Evolutionary conservation across 192 early-diverging fungal genomes (phyloP), one percentile per base, ranked within the genome.

Genomic region (Coemansia sp.): DNA sequence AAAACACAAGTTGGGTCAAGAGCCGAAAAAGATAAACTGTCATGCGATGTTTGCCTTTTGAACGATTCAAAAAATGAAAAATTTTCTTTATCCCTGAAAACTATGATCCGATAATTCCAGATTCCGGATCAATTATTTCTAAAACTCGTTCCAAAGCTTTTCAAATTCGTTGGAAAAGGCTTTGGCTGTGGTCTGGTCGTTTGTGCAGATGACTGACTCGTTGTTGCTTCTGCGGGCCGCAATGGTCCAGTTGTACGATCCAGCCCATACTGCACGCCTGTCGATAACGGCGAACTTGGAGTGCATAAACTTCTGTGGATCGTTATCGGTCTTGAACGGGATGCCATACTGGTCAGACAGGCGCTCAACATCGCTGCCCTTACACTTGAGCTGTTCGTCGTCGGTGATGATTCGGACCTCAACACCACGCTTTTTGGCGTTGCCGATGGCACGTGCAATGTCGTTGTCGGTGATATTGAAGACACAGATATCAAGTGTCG

Each of bases 381-480:
- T 62, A 70, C 81, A 80, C 25, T 71, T 69, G 58, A 84, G 81
- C 82, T 87, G 83, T 26, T 87, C 86, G 61, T 87, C 87, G 67
- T 92, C 90, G 5, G 87, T 86, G 68, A 92, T 87, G 59, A 92
- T 92, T 46, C 88, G 86, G 58, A 92, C 79, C 12, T 85, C 64
- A 51, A 85, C 75, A 30, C 76, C 79, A 12, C 81, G 73, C 61
- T 79, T 59, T 61, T 84, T 83, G 33, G 88, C 88, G 13, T 74
- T 70, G 67, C 84, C 81, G n/a, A 92, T 77, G 25, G 86, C 87
- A 21, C 85, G 85, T 48, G 89, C 86, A 51, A 90, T 58, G 49
- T 88, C 87, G 58, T 92, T 87, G 66, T 90, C 89, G 2, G 90
- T 89, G 61, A 92, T 85, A 68, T 86, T 87, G 76, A 87, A 92